phyloP scores from a whole-genome alignment of 306 rosid genomes.

The Purshia tridentata region DNA sequence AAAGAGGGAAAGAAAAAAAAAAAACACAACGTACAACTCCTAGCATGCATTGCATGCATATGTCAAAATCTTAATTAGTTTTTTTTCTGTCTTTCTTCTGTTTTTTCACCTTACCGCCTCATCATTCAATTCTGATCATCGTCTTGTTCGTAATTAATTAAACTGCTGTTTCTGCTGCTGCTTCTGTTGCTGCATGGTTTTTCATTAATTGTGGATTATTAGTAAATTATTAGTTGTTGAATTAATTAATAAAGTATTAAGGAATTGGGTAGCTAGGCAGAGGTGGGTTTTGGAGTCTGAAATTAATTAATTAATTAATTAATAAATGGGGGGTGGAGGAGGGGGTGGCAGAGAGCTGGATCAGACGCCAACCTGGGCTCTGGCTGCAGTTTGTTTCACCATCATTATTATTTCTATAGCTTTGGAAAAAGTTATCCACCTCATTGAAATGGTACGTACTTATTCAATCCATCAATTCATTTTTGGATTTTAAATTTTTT shows the following conservation, averaged over 20 bases:
- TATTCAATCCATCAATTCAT: not conserved
- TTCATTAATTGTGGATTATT: no score
- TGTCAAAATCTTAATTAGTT: no score
- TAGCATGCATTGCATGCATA: no score
- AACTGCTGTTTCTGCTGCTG: no score
- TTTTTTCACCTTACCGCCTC: no score
- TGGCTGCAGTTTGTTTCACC: conserved; percentile 72
- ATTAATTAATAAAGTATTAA: not conserved
- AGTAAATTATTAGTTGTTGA: not conserved
- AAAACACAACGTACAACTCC: no score
- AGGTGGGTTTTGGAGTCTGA: not conserved
- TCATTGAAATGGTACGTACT: conserved; percentile 50
- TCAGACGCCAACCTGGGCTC: conserved; percentile 93
- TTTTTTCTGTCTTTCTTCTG: no score
- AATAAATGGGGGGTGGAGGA: conserved; percentile 49
- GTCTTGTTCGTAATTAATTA: no score
- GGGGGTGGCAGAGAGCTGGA: conserved; percentile 54
- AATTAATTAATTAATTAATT: no score
- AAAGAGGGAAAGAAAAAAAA: not conserved
- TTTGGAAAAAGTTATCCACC: conserved; percentile 64
- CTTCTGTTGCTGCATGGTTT: no score
- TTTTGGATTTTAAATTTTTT: not conserved
- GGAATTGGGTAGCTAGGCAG: not conserved
- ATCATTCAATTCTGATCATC: no score
- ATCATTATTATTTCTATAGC: conserved; percentile 69